Percentiles rank a stretch among this genome's conserved stretches.
Conservation (phyloP, 1,284 basidiomycete genomes). For the Cryptococcus deneoformans region DNA sequence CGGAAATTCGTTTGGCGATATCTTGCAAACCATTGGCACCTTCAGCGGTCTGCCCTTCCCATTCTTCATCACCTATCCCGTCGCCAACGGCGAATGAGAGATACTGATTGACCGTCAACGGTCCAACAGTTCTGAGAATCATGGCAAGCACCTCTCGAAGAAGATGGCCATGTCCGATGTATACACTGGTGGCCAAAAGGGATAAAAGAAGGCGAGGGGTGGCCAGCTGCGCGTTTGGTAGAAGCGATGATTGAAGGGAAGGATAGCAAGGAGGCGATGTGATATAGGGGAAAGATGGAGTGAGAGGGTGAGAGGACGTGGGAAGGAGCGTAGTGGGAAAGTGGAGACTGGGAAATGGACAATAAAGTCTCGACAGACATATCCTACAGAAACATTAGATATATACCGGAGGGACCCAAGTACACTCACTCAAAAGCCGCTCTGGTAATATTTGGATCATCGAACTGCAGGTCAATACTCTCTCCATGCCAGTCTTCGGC, state of each 20-base stretch:
- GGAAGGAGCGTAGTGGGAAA: slow-evolving; percentile 66
- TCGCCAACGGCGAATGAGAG: slow-evolving; percentile 70
- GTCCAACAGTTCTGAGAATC: slow-evolving; percentile 73
- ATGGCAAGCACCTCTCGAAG: slow-evolving; percentile 69
- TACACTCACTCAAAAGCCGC: slow-evolving; percentile 57
- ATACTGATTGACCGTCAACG: slow-evolving; percentile 72
- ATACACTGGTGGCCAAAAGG: slow-evolving; percentile 78
- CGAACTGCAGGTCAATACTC: slow-evolving; percentile 67
- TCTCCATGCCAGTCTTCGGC: slow-evolving; percentile 40
- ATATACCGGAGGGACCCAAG: background rate
- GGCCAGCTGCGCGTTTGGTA: slow-evolving; percentile 62
- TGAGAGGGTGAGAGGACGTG: slow-evolving; percentile 63
- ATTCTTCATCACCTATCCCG: slow-evolving; percentile 58
- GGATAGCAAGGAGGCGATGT: slow-evolving; percentile 61
- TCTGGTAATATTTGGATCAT: slow-evolving; percentile 81
- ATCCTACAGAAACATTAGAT: slow-evolving; percentile 54
- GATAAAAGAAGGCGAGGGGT: slow-evolving; percentile 80
- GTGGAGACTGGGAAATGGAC: slow-evolving; percentile 72
- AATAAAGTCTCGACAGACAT: slow-evolving; percentile 77
- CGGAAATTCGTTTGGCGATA: slow-evolving; percentile 54
- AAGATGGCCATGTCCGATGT: slow-evolving; percentile 75
- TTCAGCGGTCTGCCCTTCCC: slow-evolving; percentile 55
- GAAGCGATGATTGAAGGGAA: slow-evolving; percentile 56
- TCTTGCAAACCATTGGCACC: slow-evolving; percentile 55
- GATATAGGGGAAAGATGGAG: slow-evolving; percentile 59